Evolutionary conservation across 2,329 filamentous ascomycete genomes (phyloP).

Genomic region (Colletotrichum cuscutae): DNA sequence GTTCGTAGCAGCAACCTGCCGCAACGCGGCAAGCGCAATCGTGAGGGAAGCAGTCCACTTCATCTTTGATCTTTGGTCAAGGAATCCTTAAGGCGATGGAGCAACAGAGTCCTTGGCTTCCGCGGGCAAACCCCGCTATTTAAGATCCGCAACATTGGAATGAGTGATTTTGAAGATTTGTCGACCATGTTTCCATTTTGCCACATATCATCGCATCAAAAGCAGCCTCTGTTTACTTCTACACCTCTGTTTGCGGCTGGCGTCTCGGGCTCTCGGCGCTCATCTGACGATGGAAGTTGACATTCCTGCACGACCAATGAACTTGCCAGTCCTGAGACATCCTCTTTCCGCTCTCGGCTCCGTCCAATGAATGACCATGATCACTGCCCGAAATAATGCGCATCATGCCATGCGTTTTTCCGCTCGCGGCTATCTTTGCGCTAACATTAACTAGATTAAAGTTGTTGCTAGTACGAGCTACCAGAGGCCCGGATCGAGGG

Average conservation of each 20-base stretch:
- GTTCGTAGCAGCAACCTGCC: constrained; percentile 14
- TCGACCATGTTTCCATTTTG: constrained; percentile 8
- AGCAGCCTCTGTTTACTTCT: constrained; percentile 4
- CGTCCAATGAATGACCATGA: neutral
- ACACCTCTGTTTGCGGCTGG: neutral
- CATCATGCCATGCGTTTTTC: neutral
- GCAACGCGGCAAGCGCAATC: constrained; percentile 5
- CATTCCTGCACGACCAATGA: constrained; percentile 19
- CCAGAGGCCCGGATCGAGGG: neutral
- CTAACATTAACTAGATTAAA: neutral
- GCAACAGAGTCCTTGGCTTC: too few relatives aligned
- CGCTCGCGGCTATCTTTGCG: neutral
- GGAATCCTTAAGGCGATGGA: neutral
- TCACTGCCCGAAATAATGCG: neutral
- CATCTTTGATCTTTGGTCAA: neutral
- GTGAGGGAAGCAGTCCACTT: constrained; percentile 20
- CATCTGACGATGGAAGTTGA: neutral
- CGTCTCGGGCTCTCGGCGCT: neutral
- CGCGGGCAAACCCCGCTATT: neutral
- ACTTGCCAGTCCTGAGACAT: neutral
- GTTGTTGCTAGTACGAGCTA: neutral
- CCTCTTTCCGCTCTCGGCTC: neutral
- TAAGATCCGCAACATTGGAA: neutral
- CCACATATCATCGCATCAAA: neutral
- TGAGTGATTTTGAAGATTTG: neutral